phyloP scores from a whole-genome alignment of 2,329 filamentous ascomycete genomes.

The Metarhizium album region DNA sequence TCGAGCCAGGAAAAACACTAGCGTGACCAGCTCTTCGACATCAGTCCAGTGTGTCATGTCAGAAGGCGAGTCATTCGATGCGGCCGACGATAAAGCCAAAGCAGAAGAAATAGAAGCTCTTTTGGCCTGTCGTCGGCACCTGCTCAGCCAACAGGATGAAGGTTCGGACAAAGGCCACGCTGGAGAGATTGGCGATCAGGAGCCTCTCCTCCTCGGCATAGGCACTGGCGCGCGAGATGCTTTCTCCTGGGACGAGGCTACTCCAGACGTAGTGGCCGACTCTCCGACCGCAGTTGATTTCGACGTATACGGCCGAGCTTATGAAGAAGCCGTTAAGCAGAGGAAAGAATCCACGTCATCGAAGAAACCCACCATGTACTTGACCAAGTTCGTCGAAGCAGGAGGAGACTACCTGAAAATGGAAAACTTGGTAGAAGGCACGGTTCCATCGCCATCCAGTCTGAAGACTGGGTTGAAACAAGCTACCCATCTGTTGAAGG shows the following conservation, averaged over 20 bases:
- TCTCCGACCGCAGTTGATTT: slow-evolving; percentile 77
- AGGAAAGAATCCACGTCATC: slow-evolving; percentile 46
- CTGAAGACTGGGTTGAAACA: slow-evolving; percentile 8
- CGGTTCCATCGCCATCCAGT: slow-evolving; percentile 9
- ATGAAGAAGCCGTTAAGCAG: slow-evolving; percentile 64
- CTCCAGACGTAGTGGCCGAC: slow-evolving; percentile 56
- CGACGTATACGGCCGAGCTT: slow-evolving; percentile 81
- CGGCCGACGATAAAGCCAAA: slow-evolving; percentile 24
- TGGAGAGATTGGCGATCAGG: slow-evolving; percentile 51
- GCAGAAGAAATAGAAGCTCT: slow-evolving; percentile 39
- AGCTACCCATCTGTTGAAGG: slow-evolving; percentile 6
- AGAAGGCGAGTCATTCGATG: slow-evolving; percentile 9
- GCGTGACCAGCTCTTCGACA: background rate
- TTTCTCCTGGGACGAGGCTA: slow-evolving; percentile 27
- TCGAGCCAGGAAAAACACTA: slow-evolving; percentile 11
- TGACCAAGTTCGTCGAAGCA: slow-evolving; percentile 37
- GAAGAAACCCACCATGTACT: slow-evolving; percentile 33
- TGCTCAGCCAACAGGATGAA: slow-evolving; percentile 19
- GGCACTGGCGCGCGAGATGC: slow-evolving; percentile 51
- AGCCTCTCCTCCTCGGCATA: slow-evolving; percentile 62
- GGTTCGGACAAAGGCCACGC: slow-evolving; percentile 36
- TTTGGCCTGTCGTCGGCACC: slow-evolving; percentile 34
- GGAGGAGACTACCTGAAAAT: slow-evolving; percentile 29
- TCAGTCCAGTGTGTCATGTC: background rate
- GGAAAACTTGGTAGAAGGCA: slow-evolving; percentile 26